Evolutionary conservation across 306 rosid species (phyloP).

Genomic region (Medicago ruthenica): DNA sequence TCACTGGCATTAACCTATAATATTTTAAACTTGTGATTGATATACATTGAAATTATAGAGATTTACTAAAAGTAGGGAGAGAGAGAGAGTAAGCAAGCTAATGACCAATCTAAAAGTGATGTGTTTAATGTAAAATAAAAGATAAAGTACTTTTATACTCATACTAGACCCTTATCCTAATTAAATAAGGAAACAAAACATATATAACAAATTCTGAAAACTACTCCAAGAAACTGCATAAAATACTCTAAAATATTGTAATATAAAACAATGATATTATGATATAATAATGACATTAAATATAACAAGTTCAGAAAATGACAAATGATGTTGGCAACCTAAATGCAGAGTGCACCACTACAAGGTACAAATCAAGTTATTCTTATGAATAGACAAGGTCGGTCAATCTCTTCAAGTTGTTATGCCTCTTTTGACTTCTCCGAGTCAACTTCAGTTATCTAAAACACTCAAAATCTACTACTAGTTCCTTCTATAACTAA

Average conservation of each 20-base stretch:
- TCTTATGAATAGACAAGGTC: neutral
- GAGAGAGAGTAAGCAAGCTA: neutral
- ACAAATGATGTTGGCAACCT: neutral
- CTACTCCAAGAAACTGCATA: conserved; percentile 6
- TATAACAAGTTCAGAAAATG: neutral
- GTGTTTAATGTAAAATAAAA: neutral
- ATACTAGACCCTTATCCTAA: conserved; percentile 7
- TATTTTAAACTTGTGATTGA: conserved; percentile 38
- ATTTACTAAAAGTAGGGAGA: conserved; percentile 3
- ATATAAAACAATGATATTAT: neutral
- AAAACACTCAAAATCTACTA: neutral
- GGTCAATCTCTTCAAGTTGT: neutral
- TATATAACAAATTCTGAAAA: neutral
- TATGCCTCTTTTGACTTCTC: neutral
- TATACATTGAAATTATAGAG: conserved; percentile 17
- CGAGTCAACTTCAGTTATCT: neutral
- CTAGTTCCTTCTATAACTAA: neutral
- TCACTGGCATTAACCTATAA: conserved; percentile 94
- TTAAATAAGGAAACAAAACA: conserved; percentile 8
- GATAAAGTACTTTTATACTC: neutral
- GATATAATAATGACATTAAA: neutral
- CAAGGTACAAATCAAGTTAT: neutral
- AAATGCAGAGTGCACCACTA: neutral
- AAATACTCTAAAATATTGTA: conserved; percentile 8
- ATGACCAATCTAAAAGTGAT: conserved; percentile 17